Evolutionary conservation across 2,329 filamentous ascomycete species (phyloP).

Genomic region (Epichloe brachyelytri): DNA sequence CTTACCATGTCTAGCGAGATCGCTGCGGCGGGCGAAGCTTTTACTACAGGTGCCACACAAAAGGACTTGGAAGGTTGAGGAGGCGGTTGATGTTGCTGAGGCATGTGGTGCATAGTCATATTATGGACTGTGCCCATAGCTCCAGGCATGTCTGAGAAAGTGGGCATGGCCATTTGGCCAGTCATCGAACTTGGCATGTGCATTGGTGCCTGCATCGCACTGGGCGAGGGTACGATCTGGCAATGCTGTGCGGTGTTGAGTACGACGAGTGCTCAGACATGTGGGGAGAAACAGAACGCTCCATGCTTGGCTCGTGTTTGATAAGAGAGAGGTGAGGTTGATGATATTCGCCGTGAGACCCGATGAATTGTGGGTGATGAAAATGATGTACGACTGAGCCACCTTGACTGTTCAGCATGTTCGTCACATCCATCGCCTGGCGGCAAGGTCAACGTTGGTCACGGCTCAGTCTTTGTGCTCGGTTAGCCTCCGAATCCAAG

Average conservation of each 20-base stretch:
- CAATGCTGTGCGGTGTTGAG: constrained; percentile 34
- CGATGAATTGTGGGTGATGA: constrained; percentile 15
- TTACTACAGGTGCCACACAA: constrained; percentile 84
- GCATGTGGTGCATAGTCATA: constrained; percentile 27
- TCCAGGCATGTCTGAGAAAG: constrained; percentile 23
- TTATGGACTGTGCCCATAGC: constrained; percentile 23
- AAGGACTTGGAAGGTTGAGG: constrained; percentile 52
- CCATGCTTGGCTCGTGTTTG: constrained; percentile 29
- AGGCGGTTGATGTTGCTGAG: constrained; percentile 19
- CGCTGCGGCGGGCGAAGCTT: constrained; percentile 84
- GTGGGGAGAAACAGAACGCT: constrained; percentile 44
- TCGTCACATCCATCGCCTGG: constrained; percentile 40
- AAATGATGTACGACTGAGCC: constrained; percentile 19
- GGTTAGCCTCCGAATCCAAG: background rate
- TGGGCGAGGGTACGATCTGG: constrained; percentile 39
- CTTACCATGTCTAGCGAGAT: constrained; percentile 88
- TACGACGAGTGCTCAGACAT: constrained; percentile 47
- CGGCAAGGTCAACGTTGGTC: constrained; percentile 32
- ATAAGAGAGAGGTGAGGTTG: constrained; percentile 19
- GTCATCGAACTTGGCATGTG: constrained; percentile 32
- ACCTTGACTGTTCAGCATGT: constrained; percentile 38
- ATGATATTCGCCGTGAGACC: constrained; percentile 19
- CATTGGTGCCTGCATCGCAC: constrained; percentile 37
- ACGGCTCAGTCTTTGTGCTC: constrained; percentile 17
- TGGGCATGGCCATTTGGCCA: constrained; percentile 27